A percentile compares a stretch with the other conserved stretches of the same genome.
Conservation (phyloP, 2,329 filamentous ascomycete species). For the Cytospora chrysosperma region DNA sequence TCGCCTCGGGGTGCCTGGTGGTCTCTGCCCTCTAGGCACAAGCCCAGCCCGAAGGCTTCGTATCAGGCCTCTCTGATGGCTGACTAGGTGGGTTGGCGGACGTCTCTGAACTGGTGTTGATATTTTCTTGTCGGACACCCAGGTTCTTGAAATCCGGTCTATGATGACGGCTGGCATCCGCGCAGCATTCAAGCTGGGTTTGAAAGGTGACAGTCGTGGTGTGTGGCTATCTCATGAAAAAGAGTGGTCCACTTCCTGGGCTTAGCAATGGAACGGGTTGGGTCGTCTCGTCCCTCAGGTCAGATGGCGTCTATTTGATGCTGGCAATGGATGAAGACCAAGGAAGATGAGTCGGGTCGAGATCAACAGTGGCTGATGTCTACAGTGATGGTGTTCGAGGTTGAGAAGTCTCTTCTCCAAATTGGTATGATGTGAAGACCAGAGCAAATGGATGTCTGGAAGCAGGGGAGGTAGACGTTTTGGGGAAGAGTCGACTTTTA, state of each 20-base stretch:
- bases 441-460: slow-evolving; percentile 33
- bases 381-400: slow-evolving; percentile 24
- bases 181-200: slow-evolving; percentile 44
- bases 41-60: slow-evolving; percentile 37
- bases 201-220: slow-evolving; percentile 20
- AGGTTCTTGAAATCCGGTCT: slow-evolving; percentile 51
- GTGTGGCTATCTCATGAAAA: slow-evolving; percentile 14
- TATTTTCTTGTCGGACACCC: slow-evolving; percentile 46
- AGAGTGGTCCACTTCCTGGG: slow-evolving; percentile 4
- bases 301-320: slow-evolving; percentile 26
- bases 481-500: slow-evolving; percentile 38
- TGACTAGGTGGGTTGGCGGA: slow-evolving; percentile 39
- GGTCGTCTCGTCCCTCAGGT: slow-evolving; percentile 3
- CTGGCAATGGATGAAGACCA: slow-evolving; percentile 10
- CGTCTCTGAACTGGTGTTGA: slow-evolving; percentile 40
- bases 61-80: slow-evolving; percentile 40
- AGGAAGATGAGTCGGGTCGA: slow-evolving; percentile 19
- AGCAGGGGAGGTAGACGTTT: slow-evolving; percentile 29
- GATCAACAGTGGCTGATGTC: slow-evolving; percentile 12
- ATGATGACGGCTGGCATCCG: slow-evolving; percentile 54
- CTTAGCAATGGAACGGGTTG: slow-evolving; percentile 12
- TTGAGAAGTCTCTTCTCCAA: slow-evolving; percentile 34
- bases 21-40: slow-evolving; percentile 40
- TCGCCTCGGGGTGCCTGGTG: slow-evolving; percentile 26
- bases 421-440: slow-evolving; percentile 35